These are phyloP conservation scores for Ananas comosus DNA, from an alignment of 176 grass and related monocot species.

Conservation along the genomic window DNA sequence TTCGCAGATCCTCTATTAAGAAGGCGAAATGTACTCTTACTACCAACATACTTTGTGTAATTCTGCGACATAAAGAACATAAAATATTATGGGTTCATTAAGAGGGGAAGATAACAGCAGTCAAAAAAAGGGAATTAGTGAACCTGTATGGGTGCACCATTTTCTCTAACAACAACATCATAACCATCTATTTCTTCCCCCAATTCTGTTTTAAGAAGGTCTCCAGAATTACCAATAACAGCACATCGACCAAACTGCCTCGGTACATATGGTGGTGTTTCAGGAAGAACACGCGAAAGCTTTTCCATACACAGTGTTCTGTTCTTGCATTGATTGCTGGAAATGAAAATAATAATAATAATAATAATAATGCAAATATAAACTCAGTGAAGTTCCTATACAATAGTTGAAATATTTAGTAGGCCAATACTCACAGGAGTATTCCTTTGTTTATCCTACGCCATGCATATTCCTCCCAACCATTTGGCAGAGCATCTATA, in stretches of 20 bases:
- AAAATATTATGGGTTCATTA: constrained; percentile 15
- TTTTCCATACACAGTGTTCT: constrained; percentile 83
- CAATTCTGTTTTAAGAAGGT: constrained; percentile 94
- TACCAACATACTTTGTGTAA: constrained; percentile 86
- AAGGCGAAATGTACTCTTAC: constrained; percentile 94
- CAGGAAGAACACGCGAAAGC: constrained; percentile 73
- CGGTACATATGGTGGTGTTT: constrained; percentile 67
- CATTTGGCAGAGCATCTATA: constrained; percentile 87
- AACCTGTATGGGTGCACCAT: constrained; percentile 88
- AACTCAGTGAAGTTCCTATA: not conserved
- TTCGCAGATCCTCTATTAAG: constrained; percentile 98
- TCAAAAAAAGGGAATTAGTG: constrained; percentile 19
- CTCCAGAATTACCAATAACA: constrained; percentile 89
- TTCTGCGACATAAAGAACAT: constrained; percentile 44
- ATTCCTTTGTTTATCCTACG: constrained; percentile 91
- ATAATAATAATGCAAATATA: constrained; percentile 1
- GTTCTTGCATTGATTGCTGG: constrained; percentile 68
- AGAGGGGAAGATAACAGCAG: constrained; percentile 3
- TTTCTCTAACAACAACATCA: constrained; percentile 91
- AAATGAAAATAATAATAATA: constrained; percentile 10
- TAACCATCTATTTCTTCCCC: constrained; percentile 92
- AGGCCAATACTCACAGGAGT: constrained; percentile 56
- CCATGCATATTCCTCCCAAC: constrained; percentile 98
- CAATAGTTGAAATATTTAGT: not conserved
- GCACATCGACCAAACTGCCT: constrained; percentile 71